Evolutionary conservation across 768 basidiomycete species (phyloP).

Genomic region (Tulasnella calospora): DNA sequence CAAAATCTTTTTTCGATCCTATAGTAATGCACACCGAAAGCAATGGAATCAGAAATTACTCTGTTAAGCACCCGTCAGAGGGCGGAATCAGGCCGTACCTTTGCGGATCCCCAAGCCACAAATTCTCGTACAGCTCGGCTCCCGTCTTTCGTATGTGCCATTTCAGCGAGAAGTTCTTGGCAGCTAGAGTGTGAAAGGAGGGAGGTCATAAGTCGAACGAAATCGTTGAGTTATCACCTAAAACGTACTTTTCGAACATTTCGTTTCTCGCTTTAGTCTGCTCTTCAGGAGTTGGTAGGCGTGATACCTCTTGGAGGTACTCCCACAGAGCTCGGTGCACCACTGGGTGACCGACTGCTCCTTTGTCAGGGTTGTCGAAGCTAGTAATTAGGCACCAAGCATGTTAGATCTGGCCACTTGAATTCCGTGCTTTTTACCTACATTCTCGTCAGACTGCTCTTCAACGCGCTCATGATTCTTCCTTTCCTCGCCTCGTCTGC

Average conservation of each 20-base stretch:
- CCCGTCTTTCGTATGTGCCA: conserved; percentile 92
- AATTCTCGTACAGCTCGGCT: conserved; percentile 82
- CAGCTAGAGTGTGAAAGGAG: conserved; percentile 45
- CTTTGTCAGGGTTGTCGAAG: conserved; percentile 89
- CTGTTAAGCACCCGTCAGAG: neutral
- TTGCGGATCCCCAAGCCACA: conserved; percentile 74
- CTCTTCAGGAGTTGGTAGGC: conserved; percentile 33
- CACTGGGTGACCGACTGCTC: conserved; percentile 79
- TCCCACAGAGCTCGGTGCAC: conserved; percentile 87
- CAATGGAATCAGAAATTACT: neutral
- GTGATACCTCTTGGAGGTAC: conserved; percentile 61
- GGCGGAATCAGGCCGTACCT: conserved; percentile 42
- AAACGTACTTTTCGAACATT: conserved; percentile 68
- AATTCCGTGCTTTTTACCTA: conserved; percentile 34
- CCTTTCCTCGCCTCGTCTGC: conserved; percentile 45
- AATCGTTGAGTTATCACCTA: too few species aligned
- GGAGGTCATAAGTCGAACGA: neutral
- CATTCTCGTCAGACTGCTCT: conserved; percentile 72
- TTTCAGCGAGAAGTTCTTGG: conserved; percentile 80
- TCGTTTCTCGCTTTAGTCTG: conserved; percentile 54
- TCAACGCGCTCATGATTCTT: conserved; percentile 62
- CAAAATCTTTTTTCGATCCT: conserved; percentile 89
- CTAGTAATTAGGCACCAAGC: conserved; percentile 40
- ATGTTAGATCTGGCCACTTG: neutral
- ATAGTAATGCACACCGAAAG: neutral